These are phyloP conservation scores for Guyanaporus albipodus DNA, from an alignment of 768 basidiomycete genomes.

Conservation along the genomic window DNA sequence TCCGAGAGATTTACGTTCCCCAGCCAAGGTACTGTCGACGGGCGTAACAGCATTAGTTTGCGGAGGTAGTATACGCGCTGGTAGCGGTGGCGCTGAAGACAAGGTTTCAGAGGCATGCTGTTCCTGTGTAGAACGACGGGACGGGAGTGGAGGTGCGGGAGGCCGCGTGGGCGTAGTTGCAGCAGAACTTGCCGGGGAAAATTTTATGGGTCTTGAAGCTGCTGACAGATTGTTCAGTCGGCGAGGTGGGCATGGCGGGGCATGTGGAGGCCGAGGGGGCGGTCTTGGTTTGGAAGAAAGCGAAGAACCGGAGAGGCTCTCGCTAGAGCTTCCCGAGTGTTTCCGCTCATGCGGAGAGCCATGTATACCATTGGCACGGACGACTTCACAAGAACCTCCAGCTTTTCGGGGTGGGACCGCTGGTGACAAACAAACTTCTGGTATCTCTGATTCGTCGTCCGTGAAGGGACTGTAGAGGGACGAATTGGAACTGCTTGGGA, in stretches of 20 bases:
- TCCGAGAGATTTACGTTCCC: slow-evolving; percentile 27
- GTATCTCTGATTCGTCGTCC: slow-evolving; percentile 27
- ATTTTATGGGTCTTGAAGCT: background rate
- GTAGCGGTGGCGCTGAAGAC: slow-evolving; percentile 28
- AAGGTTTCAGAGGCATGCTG: slow-evolving; percentile 5
- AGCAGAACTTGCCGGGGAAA: background rate
- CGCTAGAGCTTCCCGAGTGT: slow-evolving; percentile 24
- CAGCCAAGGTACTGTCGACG: slow-evolving; percentile 19
- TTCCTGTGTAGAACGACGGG: slow-evolving; percentile 22
- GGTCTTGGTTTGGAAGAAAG: slow-evolving; percentile 18
- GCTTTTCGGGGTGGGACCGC: slow-evolving; percentile 5
- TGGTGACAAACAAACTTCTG: slow-evolving; percentile 12
- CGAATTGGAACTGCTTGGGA: slow-evolving; percentile 16
- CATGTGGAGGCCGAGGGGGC: slow-evolving; percentile 19
- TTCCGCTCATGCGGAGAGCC: slow-evolving; percentile 5
- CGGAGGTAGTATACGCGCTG: slow-evolving; percentile 31
- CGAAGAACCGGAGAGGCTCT: slow-evolving; percentile 10
- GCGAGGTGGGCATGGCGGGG: slow-evolving; percentile 22
- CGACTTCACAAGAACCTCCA: slow-evolving; percentile 1
- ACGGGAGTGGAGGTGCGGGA: slow-evolving; percentile 40
- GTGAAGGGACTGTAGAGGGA: slow-evolving; percentile 30
- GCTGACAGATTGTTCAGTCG: slow-evolving; percentile 6
- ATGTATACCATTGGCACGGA: background rate
- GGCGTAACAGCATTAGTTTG: background rate
- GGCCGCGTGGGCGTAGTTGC: slow-evolving; percentile 15